Evolutionary conservation across 352 stramenopile species (phyloP), one percentile per base, ranked within the genome.

Genomic region (Aphanomyces cochlioides): DNA sequence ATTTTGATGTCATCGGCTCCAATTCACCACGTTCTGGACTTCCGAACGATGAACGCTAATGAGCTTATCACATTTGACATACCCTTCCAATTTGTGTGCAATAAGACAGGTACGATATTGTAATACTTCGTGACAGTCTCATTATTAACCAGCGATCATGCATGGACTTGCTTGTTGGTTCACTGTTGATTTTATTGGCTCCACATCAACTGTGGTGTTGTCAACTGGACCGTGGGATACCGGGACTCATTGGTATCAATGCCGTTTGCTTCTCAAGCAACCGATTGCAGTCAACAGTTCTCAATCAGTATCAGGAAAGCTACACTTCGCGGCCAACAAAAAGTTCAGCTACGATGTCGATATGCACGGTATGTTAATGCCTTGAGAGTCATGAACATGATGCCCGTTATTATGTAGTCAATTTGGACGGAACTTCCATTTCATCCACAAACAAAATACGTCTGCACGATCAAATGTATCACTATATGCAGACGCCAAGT

Each of bases 111-210:
- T 88, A 73, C 48, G 64, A 57, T 40, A 17, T 72, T 73, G 17
- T 34, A 8, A 38, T 40, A 6, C 64, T 41, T 75, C 34, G 64
- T 53, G 3, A 39, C 45, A 3, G 47, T 19, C 43, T 4, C 15
- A 19, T 38, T 21, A 13, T 13, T 28, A 7, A 13, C 65, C 76
- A 68, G 90, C 90, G 5, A 90, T 97, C 47, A 84, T 99, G 69
- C 97, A 98, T 77, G 98, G 97, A 5, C 88, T 99, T 56, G 97
- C 95, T 21, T 98, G 96, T 72, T 99, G 98, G 98, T 99, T 99
- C 79, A 98, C 95, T 4, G 90, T 98, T 36, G 95, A 99, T 75
- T 99, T 99, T 72, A 81, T 89, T 47, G 96, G 96, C 3, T 92
- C 82, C 15, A 81, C 83, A 36, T 75, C 87, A 7, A 78, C 79